Evolutionary conservation across 2,329 filamentous ascomycete species (phyloP).

Genomic region (Periconia sp.): DNA sequence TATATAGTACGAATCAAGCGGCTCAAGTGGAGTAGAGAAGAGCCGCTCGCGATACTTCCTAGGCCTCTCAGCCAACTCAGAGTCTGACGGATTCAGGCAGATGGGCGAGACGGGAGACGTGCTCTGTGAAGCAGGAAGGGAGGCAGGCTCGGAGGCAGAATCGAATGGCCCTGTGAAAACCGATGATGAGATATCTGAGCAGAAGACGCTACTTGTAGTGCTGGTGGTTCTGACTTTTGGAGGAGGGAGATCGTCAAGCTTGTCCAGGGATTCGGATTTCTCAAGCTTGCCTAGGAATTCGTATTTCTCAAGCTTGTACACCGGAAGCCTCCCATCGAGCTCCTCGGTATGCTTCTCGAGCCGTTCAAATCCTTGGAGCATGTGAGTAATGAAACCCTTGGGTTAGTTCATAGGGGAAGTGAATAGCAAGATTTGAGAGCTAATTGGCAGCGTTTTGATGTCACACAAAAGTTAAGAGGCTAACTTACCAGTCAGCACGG

Average conservation of each 20-base stretch:
- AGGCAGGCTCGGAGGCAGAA: constrained; percentile 29
- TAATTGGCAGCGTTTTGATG: constrained; percentile 6
- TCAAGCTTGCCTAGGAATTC: constrained; percentile 26
- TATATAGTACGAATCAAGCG: constrained; percentile 41
- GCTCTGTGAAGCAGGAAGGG: constrained; percentile 27
- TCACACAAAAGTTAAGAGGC: constrained; percentile 14
- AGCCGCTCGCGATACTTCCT: constrained; percentile 33
- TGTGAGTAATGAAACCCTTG: no score
- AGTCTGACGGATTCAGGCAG: constrained; percentile 30
- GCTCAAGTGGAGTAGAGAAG: constrained; percentile 42
- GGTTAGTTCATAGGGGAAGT: no score
- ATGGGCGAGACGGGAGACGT: constrained; percentile 35
- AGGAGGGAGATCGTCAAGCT: constrained; percentile 32
- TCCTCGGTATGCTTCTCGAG: constrained; percentile 33
- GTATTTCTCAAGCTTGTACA: constrained; percentile 26
- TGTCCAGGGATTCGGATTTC: constrained; percentile 28
- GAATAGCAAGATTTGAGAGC: no score
- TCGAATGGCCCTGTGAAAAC: constrained; percentile 27
- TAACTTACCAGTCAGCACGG: constrained; percentile 51
- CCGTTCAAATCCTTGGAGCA: constrained; percentile 34
- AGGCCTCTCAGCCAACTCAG: constrained; percentile 16
- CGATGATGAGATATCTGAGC: constrained; percentile 33
- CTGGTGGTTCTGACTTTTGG: constrained; percentile 33
- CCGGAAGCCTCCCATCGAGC: constrained; percentile 15
- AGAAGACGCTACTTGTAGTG: constrained; percentile 37